Evolutionary conservation across 2,329 filamentous ascomycete species (phyloP).

Genomic region (Tolypocladium endophyticum): DNA sequence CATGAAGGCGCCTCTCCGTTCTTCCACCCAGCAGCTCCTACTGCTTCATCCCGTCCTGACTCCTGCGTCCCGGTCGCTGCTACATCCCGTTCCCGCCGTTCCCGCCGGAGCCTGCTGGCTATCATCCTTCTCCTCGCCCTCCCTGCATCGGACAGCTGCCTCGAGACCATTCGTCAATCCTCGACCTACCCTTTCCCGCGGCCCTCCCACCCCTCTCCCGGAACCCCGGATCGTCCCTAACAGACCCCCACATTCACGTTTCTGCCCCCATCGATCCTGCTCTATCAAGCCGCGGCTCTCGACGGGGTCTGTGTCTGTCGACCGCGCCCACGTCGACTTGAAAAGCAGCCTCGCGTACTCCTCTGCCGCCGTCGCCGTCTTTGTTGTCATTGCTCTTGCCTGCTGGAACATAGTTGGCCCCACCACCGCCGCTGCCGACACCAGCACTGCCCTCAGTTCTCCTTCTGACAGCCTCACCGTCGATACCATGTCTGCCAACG

Average conservation of each 20-base stretch:
- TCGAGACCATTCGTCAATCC: neutral
- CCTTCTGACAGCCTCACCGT: neutral
- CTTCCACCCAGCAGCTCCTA: neutral
- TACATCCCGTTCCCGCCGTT: neutral
- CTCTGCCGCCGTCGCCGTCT: conserved; percentile 4
- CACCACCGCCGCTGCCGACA: neutral
- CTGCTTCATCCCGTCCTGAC: neutral
- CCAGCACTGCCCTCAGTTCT: neutral
- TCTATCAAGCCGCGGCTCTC: neutral
- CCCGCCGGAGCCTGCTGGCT: neutral
- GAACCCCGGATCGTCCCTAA: neutral
- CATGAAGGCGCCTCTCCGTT: neutral
- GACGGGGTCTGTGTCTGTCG: neutral
- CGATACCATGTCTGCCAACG: conserved; percentile 28
- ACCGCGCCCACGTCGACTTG: neutral
- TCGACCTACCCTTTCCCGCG: neutral
- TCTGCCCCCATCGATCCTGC: neutral
- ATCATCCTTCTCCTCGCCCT: neutral
- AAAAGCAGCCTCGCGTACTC: conserved; percentile 1
- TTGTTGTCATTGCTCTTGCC: conserved; percentile 1
- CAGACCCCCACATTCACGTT: neutral
- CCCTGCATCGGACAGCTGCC: neutral
- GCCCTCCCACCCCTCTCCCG: neutral
- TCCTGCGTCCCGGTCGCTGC: neutral
- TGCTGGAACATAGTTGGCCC: neutral